Percentiles rank a stretch among this genome's conserved stretches.
phyloP scores from a whole-genome alignment of 225 moss, liverwort and hornwort genomes.

The Lunularia cruciata region DNA sequence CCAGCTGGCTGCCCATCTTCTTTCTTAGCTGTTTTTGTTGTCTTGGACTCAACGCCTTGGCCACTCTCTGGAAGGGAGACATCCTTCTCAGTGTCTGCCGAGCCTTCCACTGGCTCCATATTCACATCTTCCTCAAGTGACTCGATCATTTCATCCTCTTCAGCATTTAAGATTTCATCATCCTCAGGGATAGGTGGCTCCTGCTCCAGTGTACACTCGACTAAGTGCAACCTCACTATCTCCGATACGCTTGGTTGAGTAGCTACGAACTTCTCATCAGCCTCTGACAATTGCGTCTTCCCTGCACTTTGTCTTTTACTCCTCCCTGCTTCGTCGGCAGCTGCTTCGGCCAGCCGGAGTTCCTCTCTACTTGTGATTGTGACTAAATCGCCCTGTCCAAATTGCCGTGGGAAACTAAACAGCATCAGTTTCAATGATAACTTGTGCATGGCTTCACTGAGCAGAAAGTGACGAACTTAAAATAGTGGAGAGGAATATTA shows the following conservation, averaged over 20 bases:
- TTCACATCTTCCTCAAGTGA: slow-evolving; percentile 29
- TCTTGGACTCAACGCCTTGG: slow-evolving; percentile 34
- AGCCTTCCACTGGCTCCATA: slow-evolving; percentile 22
- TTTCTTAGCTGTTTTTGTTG: slow-evolving; percentile 36
- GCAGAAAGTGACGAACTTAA: not conserved
- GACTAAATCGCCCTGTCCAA: slow-evolving; percentile 51
- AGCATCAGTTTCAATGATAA: not conserved
- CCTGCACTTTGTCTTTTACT: slow-evolving; percentile 18
- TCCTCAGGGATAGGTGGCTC: slow-evolving; percentile 55
- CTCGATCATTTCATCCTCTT: slow-evolving; percentile 28
- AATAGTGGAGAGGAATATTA: slow-evolving; percentile 3
- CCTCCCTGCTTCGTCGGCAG: slow-evolving; percentile 34
- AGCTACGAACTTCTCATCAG: slow-evolving; percentile 17
- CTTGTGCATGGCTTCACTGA: not conserved
- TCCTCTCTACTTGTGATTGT: slow-evolving; percentile 52
- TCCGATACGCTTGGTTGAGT: slow-evolving; percentile 16
- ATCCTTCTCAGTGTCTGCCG: slow-evolving; percentile 19
- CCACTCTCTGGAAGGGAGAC: slow-evolving; percentile 30
- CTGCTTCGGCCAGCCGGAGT: slow-evolving; percentile 51
- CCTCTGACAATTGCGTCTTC: slow-evolving; percentile 16
- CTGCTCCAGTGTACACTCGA: slow-evolving; percentile 50
- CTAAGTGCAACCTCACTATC: slow-evolving; percentile 47
- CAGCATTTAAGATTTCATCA: slow-evolving; percentile 33
- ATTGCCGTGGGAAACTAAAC: not conserved
- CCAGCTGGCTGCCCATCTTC: slow-evolving; percentile 52